Percentiles rank a stretch among this genome's conserved stretches.
Conservation (phyloP, 2,329 filamentous ascomycete species). For the Thielaviopsis punctulata region DNA sequence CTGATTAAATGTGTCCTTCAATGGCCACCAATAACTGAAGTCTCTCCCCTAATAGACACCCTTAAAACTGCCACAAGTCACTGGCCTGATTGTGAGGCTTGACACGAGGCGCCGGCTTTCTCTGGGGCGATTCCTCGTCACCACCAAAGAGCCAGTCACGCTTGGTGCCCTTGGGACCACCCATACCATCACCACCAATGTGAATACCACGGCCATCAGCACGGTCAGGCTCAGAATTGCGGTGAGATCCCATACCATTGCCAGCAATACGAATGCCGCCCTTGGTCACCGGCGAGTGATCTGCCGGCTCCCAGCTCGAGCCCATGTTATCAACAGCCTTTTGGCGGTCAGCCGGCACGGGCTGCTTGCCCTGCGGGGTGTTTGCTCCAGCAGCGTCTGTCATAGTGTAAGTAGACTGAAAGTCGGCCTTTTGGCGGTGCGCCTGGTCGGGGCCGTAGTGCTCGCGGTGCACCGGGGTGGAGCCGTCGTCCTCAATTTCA, state of each 20-base stretch:
- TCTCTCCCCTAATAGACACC: background rate
- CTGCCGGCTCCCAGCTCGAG: slow-evolving; percentile 40
- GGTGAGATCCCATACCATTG: slow-evolving; percentile 41
- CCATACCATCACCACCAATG: slow-evolving; percentile 50
- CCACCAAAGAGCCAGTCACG: slow-evolving; percentile 42
- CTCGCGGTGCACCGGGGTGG: slow-evolving; percentile 20
- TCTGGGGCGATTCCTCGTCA: slow-evolving; percentile 25
- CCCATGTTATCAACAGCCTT: slow-evolving; percentile 62
- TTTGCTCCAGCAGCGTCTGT: slow-evolving; percentile 44
- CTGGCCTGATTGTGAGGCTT: slow-evolving; percentile 23
- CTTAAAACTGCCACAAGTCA: slow-evolving; percentile 32
- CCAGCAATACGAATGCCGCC: slow-evolving; percentile 24
- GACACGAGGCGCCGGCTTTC: slow-evolving; percentile 16
- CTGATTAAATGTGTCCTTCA: background rate
- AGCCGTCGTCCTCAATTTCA: slow-evolving; percentile 54
- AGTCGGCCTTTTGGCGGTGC: slow-evolving; percentile 40
- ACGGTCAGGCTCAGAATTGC: slow-evolving; percentile 15
- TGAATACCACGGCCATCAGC: slow-evolving; percentile 22
- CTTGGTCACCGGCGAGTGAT: slow-evolving; percentile 29
- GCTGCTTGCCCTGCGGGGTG: slow-evolving; percentile 24
- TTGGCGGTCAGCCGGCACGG: slow-evolving; percentile 39
- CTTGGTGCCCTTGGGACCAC: slow-evolving; percentile 36
- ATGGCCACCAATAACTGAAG: slow-evolving; percentile 6
- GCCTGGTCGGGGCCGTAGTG: slow-evolving; percentile 15
- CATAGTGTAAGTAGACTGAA: slow-evolving; percentile 62